These are phyloP conservation scores for Pyrus betulifolia DNA, from an alignment of 306 rosid genomes.

Conservation along the genomic window DNA sequence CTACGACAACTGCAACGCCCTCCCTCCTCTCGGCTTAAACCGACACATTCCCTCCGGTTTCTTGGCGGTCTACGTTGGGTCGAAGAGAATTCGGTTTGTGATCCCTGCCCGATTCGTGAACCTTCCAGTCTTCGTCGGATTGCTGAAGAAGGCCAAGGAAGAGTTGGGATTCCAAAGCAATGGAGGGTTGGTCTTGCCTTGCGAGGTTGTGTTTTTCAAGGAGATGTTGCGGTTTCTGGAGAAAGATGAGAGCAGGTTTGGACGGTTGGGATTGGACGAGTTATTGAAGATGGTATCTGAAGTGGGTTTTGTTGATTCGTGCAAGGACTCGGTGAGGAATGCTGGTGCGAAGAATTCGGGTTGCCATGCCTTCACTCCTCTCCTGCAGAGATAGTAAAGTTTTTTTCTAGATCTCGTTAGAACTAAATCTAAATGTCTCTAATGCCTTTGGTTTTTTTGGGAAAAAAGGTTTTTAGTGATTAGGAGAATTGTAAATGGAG, in stretches of 20 bases:
- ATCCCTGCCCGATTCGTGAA: constrained; percentile 46
- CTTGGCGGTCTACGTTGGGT: constrained; percentile 39
- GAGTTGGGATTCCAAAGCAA: constrained; percentile 32
- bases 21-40: not conserved
- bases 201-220: constrained; percentile 4
- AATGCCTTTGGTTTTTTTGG: not conserved
- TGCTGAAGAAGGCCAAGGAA: constrained; percentile 33
- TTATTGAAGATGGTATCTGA: constrained; percentile 15
- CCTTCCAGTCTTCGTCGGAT: constrained; percentile 28
- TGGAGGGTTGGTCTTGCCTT: constrained; percentile 14
- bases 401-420: not conserved
- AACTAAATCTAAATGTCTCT: not conserved
- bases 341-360: not conserved
- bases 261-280: not conserved
- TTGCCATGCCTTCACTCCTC: constrained; percentile 19
- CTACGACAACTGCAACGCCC: not conserved
- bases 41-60: constrained; percentile 29
- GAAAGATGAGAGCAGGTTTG: not conserved
- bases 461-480: not conserved
- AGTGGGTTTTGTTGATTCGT: constrained; percentile 12
- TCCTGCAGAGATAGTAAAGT: constrained; percentile 8
- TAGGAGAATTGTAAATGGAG: constrained; percentile 1
- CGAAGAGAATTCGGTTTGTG: constrained; percentile 29
- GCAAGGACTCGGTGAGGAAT: constrained; percentile 18
- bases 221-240: not conserved